A percentile compares a stretch with the other conserved stretches of the same genome.
phyloP scores from a whole-genome alignment of 257 asterid genomes.

The Solanum rostratum region DNA sequence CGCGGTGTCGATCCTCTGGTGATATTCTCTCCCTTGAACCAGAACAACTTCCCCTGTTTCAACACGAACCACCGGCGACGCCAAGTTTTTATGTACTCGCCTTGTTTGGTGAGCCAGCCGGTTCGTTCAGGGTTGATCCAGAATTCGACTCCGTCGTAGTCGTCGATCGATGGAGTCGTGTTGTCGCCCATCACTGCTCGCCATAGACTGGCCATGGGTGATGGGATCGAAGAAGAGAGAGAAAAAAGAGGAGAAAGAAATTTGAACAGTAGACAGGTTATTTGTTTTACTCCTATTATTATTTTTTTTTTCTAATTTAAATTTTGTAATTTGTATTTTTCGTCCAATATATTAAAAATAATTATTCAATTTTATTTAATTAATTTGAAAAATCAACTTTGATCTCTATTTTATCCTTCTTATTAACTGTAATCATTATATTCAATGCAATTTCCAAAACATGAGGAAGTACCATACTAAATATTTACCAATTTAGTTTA shows the following conservation, averaged over 20 bases:
- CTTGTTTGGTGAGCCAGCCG: slow-evolving; percentile 91
- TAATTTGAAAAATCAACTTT: no score
- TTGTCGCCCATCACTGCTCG: slow-evolving; percentile 71
- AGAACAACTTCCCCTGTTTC: slow-evolving; percentile 86
- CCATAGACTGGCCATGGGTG: slow-evolving; percentile 56
- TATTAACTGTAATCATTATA: no score
- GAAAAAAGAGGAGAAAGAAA: background rate
- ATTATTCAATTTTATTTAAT: no score
- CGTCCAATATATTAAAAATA: no score
- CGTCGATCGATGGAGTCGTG: slow-evolving; percentile 36
- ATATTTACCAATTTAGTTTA: no score
- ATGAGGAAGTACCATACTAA: no score
- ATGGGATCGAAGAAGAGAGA: background rate
- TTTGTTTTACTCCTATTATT: background rate
- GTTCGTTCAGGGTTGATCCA: slow-evolving; percentile 78
- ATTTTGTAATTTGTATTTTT: no score
- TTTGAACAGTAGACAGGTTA: background rate
- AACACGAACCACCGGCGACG: slow-evolving; percentile 96
- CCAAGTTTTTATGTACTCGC: slow-evolving; percentile 97
- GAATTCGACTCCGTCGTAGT: slow-evolving; percentile 74
- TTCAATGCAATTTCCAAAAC: no score
- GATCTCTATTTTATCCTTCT: no score
- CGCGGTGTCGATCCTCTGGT: slow-evolving; percentile 67
- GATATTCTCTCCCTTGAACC: slow-evolving; percentile 83
- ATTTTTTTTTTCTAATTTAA: no score